These are phyloP conservation scores for Aspergillus sp. DNA, from an alignment of 2,329 filamentous ascomycete species.

Conservation along the genomic window DNA sequence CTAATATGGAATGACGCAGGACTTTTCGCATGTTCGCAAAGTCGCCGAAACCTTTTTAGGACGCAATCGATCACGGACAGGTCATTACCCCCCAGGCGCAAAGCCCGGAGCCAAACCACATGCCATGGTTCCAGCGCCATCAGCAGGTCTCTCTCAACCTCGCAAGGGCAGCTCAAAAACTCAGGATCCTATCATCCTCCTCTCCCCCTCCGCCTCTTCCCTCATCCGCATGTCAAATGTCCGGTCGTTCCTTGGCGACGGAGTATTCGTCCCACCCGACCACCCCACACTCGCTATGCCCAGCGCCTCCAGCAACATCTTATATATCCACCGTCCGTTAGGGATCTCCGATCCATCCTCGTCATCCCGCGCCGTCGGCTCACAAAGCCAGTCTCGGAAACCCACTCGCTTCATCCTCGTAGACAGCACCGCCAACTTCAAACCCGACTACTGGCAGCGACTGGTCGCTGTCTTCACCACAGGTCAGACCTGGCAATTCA, in stretches of 20 bases:
- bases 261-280: conserved; percentile 76
- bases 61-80: conserved; percentile 45
- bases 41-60: conserved; percentile 74
- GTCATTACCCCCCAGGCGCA: conserved; percentile 34
- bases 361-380: conserved; percentile 53
- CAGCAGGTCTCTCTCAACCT: conserved; percentile 38
- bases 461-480: conserved; percentile 97
- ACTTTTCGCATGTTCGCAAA: conserved; percentile 93
- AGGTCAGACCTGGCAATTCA: conserved; percentile 97
- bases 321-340: conserved; percentile 78
- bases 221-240: conserved; percentile 94
- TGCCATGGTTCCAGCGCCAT: conserved; percentile 33
- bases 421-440: conserved; percentile 90
- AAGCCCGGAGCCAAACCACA: conserved; percentile 36
- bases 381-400: conserved; percentile 49
- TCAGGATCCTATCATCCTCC: conserved; percentile 85
- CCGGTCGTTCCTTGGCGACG: conserved; percentile 86
- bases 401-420: conserved; percentile 93
- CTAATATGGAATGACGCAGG: conserved; percentile 51
- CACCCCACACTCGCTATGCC: conserved; percentile 59
- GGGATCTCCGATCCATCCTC: conserved; percentile 40
- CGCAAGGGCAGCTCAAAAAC: conserved; percentile 50
- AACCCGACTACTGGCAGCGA: conserved; percentile 94
- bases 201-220: conserved; percentile 93
- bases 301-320: conserved; percentile 63